Evolutionary conservation across 2,329 filamentous ascomycete genomes (phyloP).

Genomic region (Ophiostoma novo-ulmi): DNA sequence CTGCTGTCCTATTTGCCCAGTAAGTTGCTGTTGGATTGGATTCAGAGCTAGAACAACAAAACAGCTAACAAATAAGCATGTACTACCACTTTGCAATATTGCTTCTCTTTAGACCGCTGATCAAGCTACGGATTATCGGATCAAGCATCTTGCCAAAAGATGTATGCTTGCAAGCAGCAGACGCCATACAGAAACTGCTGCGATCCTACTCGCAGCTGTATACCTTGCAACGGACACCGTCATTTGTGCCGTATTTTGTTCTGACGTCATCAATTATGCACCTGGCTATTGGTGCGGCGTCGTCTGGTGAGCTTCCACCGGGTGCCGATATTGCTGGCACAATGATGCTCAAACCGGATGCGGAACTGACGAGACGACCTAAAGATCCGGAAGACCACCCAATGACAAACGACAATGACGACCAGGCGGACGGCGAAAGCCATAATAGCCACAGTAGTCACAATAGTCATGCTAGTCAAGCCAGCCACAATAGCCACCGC

Average conservation of each 20-base stretch:
- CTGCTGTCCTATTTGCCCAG: conserved; percentile 69
- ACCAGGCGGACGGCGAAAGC: background rate
- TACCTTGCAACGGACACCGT: conserved; percentile 53
- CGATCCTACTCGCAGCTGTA: conserved; percentile 56
- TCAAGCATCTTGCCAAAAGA: conserved; percentile 60
- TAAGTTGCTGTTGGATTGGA: conserved; percentile 42
- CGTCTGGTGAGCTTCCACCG: conserved; percentile 14
- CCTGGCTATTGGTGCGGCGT: conserved; percentile 47
- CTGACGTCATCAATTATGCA: conserved; percentile 58
- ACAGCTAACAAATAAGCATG: conserved; percentile 45
- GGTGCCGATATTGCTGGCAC: conserved; percentile 15
- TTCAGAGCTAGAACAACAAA: background rate
- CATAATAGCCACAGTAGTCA: background rate
- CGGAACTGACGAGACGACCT: conserved; percentile 8
- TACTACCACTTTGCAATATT: conserved; percentile 66
- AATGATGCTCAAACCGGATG: background rate
- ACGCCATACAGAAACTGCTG: conserved; percentile 53
- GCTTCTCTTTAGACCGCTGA: conserved; percentile 68
- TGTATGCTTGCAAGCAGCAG: conserved; percentile 58
- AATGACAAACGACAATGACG: background rate
- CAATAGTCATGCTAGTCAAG: background rate
- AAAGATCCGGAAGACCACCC: conserved; percentile 10
- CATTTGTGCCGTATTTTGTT: conserved; percentile 59
- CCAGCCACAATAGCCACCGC: background rate
- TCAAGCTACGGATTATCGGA: conserved; percentile 58